phyloP scores from a whole-genome alignment of 164 flowering plant genomes.

The Nymphaea thermarum region DNA sequence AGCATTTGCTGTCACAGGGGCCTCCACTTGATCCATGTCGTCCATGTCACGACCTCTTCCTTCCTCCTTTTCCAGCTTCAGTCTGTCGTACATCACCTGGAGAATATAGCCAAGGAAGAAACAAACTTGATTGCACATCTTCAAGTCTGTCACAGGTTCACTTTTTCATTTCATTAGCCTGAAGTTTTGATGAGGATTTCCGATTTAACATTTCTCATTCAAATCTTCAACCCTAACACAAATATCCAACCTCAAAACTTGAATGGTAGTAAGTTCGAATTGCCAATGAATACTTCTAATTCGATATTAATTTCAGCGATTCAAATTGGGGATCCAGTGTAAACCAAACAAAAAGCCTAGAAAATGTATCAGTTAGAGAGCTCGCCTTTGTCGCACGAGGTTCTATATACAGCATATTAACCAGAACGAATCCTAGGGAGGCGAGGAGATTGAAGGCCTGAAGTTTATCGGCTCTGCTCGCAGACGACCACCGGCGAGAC shows the following conservation, averaged over 20 bases:
- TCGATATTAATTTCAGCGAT: too few species aligned
- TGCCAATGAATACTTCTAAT: too few species aligned
- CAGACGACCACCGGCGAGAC: background rate
- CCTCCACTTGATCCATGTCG: conserved; percentile 2
- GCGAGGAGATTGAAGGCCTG: conserved; percentile 31
- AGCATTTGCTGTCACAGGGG: background rate
- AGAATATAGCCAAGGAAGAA: background rate
- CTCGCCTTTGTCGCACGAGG: too few species aligned
- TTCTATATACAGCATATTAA: conserved; percentile 14
- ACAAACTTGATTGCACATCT: too few species aligned
- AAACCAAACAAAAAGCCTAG: background rate
- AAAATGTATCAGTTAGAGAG: background rate
- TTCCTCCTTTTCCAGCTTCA: conserved; percentile 81
- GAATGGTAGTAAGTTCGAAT: too few species aligned
- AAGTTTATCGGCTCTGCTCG: conserved; percentile 16
- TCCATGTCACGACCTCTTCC: conserved; percentile 35
- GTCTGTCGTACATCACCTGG: conserved; percentile 71
- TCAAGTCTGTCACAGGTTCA: too few species aligned
- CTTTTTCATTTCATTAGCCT: too few species aligned
- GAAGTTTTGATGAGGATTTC: too few species aligned
- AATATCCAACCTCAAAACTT: too few species aligned
- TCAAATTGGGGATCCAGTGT: background rate
- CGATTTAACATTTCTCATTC: too few species aligned
- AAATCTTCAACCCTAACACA: too few species aligned
- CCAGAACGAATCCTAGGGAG: conserved; percentile 24